Base-by-base conservation (phyloP, 345 rosid genomes). In the Lepidium sativum region DNA sequence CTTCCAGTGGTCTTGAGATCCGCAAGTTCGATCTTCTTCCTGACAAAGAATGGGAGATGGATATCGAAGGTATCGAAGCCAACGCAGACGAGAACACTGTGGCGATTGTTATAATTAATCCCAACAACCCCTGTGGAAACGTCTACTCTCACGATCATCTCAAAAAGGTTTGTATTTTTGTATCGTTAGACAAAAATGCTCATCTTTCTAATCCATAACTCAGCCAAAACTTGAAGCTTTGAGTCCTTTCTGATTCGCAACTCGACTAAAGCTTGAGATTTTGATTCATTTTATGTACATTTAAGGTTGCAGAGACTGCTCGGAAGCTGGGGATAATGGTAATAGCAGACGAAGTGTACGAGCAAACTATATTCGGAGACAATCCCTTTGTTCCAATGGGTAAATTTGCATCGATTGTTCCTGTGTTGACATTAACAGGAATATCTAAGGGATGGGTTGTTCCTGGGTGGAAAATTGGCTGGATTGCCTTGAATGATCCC, bases 381-480 rank as follows among this genome's bases (percentile, higher is more conserved):
- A 75, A 63, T 7, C 83, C 78, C 2, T 88, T 76, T 63, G 79
- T 82, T 37, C 78, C 86, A 0, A 79, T 83, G 86, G 87, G 64
- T 6, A 71, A 45, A 31, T 88, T 85, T 15, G 86, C 77, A 34
- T 82, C 86, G 1, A 75, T 75, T 4, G 84, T 75, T 4, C 89
- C 89, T 4, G 82, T 83, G 5, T 2, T 85, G 34, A 80, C 91
- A 0, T 68, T 83, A 1, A 89, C 87, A 13, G 87, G 91, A 8
- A 56, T 85, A 60, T 85, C 87, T 1, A 88, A 88, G 65, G 81
- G 82, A 67, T 85, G 81, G 83, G 63, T 77, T 16, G 87, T 85
- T 49, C 96, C 84, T 35, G 84, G 89, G 4, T 88, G 89, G 91
- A 65, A 81, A 48, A 60, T 82, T 47, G 82, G 89, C 16, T 88